These are phyloP conservation scores for Wallemia mellicola DNA, from an alignment of 1,284 basidiomycete genomes.

Conservation along the genomic window DNA sequence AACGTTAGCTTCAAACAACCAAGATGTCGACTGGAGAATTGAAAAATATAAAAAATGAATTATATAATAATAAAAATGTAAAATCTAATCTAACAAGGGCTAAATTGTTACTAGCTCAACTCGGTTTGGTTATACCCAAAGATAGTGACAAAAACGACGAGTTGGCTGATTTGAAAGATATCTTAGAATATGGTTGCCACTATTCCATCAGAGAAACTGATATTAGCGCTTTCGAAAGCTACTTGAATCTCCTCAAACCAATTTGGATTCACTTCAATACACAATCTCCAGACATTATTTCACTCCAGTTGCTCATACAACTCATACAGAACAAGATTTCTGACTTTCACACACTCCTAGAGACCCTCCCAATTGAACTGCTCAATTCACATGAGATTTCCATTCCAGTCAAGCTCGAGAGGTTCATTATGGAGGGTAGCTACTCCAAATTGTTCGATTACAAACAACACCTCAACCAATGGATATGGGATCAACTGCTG, in stretches of 20 bases:
- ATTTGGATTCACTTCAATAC: conserved; percentile 75
- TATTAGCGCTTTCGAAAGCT: conserved; percentile 74
- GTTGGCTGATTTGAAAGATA: conserved; percentile 31
- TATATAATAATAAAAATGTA: conserved; percentile 10
- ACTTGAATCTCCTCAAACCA: conserved; percentile 67
- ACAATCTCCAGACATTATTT: conserved; percentile 6
- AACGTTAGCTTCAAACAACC: background rate
- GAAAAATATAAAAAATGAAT: conserved; percentile 5
- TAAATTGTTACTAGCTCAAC: conserved; percentile 46
- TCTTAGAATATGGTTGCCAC: conserved; percentile 83
- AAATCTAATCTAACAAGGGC: conserved; percentile 7
- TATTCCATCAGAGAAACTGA: conserved; percentile 66
- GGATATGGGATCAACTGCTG: conserved; percentile 1
- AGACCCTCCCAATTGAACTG: conserved; percentile 39
- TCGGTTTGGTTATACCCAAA: conserved; percentile 38
- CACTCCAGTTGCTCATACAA: conserved; percentile 75
- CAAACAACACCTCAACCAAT: conserved; percentile 36
- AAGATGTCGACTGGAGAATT: too few species aligned
- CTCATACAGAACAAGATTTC: conserved; percentile 89
- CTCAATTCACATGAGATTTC: conserved; percentile 45
- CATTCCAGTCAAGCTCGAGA: conserved; percentile 66
- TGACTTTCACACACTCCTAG: conserved; percentile 95
- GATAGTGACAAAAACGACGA: conserved; percentile 18
- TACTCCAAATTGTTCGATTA: conserved; percentile 96
- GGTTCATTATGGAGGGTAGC: conserved; percentile 95